phyloP scores from a whole-genome alignment of 164 flowering plant species.

The Dillenia turbinata region DNA sequence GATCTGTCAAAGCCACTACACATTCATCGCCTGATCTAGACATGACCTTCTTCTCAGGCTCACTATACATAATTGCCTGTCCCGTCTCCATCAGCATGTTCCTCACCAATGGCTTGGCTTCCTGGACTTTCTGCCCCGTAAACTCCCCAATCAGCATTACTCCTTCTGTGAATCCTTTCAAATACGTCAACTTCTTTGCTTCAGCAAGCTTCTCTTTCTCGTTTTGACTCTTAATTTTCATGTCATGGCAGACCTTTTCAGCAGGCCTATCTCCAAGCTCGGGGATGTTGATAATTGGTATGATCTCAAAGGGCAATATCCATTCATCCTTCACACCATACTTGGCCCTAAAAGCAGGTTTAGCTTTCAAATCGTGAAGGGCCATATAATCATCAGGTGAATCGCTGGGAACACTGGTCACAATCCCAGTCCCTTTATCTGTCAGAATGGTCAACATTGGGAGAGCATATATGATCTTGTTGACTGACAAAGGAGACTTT shows the following conservation, averaged over 20 bases:
- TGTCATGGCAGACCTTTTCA: constrained; percentile 60
- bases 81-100: constrained; percentile 54
- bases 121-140: constrained; percentile 69
- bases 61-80: constrained; percentile 75
- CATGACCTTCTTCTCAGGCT: constrained; percentile 82
- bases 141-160: constrained; percentile 68
- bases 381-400: constrained; percentile 89
- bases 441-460: constrained; percentile 78
- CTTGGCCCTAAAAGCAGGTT: constrained; percentile 63
- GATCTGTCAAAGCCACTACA: constrained; percentile 90
- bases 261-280: constrained; percentile 70
- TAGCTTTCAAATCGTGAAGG: constrained; percentile 65
- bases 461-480: constrained; percentile 56
- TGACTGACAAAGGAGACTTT: constrained; percentile 52
- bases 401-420: constrained; percentile 94
- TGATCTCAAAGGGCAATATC: constrained; percentile 62
- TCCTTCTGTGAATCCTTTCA: constrained; percentile 84
- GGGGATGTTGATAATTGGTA: constrained; percentile 67
- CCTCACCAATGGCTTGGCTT: constrained; percentile 70
- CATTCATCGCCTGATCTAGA: constrained; percentile 95
- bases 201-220: constrained; percentile 75
- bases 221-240: constrained; percentile 80
- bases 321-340: constrained; percentile 76
- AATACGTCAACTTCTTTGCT: constrained; percentile 67
- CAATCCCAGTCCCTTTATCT: constrained; percentile 85